phyloP scores from a whole-genome alignment of 371 early-diverging fungal genomes.

The Homolaphlyctis polyrhiza region DNA sequence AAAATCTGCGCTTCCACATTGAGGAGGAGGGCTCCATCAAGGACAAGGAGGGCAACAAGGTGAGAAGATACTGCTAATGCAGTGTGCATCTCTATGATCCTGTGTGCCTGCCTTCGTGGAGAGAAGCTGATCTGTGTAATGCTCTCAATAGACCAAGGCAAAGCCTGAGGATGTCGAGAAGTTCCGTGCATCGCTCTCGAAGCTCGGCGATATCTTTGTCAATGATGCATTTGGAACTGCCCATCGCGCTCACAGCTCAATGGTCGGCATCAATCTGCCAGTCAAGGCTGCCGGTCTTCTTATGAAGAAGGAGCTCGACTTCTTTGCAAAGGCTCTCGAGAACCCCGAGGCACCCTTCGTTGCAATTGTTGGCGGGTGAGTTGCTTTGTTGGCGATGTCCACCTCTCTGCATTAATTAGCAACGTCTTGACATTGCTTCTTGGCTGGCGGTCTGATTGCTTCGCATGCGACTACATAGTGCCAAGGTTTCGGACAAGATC shows the following conservation, averaged over 20 bases:
- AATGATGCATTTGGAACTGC: constrained; percentile 99
- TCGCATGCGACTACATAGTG: constrained; percentile 38
- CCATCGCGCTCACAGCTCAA: constrained; percentile 93
- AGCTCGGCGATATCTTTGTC: constrained; percentile 94
- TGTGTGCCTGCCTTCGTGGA: background rate
- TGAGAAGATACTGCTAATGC: too few species aligned
- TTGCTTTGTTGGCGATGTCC: background rate
- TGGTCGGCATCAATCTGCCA: constrained; percentile 92
- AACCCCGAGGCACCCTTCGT: constrained; percentile 91
- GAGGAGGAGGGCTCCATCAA: constrained; percentile 97
- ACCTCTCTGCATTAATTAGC: background rate
- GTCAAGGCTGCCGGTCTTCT: constrained; percentile 93
- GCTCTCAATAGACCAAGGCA: constrained; percentile 70
- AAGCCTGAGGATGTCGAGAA: constrained; percentile 66
- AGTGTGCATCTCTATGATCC: background rate
- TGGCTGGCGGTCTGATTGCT: background rate
- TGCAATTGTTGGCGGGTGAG: constrained; percentile 94
- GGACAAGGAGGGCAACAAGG: constrained; percentile 83
- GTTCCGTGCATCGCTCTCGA: constrained; percentile 88
- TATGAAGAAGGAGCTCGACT: constrained; percentile 98
- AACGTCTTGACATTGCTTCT: background rate
- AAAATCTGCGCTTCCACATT: constrained; percentile 97
- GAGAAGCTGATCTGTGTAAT: background rate
- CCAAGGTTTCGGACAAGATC: constrained; percentile 99
- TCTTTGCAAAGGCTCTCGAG: constrained; percentile 94